These are phyloP conservation scores for Coffea eugenioides DNA, from an alignment of 257 asterid species.

Conservation along the genomic window DNA sequence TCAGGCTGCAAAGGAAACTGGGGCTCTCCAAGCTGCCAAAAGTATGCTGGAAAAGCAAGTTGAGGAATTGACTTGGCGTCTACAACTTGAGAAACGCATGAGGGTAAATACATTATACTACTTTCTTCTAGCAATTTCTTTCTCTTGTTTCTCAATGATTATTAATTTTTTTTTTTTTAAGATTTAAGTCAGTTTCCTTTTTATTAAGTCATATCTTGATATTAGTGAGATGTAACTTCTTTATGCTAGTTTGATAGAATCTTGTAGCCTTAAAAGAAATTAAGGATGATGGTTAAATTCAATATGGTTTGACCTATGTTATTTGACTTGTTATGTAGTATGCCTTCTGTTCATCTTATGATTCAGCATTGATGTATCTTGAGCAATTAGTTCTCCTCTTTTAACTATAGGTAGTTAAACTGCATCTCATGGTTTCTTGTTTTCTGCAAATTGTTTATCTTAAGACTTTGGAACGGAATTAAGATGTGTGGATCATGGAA, in stretches of 20 bases:
- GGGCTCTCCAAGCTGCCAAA: constrained; percentile 87
- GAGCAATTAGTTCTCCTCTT: no score
- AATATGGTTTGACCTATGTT: no score
- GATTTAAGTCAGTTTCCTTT: background rate
- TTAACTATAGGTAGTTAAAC: no score
- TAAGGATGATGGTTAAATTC: no score
- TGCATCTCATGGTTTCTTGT: no score
- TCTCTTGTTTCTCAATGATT: background rate
- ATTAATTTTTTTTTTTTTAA: background rate
- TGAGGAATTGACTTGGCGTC: constrained; percentile 61
- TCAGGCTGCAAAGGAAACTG: constrained; percentile 92
- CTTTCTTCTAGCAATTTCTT: background rate
- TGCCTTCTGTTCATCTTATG: no score
- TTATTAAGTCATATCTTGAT: background rate
- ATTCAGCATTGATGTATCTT: no score
- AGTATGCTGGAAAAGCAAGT: constrained; percentile 67
- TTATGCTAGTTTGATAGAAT: no score
- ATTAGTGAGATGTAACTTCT: no score
- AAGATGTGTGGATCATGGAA: background rate
- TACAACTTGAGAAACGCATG: constrained; percentile 70
- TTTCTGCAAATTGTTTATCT: background rate
- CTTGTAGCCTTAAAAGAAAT: no score
- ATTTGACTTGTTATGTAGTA: no score
- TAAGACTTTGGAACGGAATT: background rate
- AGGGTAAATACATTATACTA: constrained; percentile 40